Evolutionary conservation across 2,329 filamentous ascomycete genomes (phyloP).

Genomic region (Penicillium capsulatum): DNA sequence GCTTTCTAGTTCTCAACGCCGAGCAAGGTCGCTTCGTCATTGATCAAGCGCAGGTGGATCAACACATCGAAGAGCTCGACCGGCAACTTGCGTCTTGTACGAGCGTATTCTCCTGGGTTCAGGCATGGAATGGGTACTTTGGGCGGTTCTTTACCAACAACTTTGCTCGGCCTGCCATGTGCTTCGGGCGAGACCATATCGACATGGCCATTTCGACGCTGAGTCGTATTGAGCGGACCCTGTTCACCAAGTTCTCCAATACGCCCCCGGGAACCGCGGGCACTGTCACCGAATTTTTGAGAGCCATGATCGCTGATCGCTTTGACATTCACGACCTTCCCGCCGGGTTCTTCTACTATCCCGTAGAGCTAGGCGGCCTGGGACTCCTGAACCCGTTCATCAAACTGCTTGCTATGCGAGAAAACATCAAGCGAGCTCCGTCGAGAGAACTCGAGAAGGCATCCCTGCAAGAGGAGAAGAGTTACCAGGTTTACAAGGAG

Average conservation of each 20-base stretch:
- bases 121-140: conserved; percentile 59
- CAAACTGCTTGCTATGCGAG: conserved; percentile 45
- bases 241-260: conserved; percentile 42
- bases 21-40: conserved; percentile 55
- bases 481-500: conserved; percentile 47
- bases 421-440: conserved; percentile 38
- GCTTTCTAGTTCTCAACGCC: conserved; percentile 55
- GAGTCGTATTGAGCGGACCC: conserved; percentile 48
- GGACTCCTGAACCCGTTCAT: conserved; percentile 51
- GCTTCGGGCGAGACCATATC: conserved; percentile 53
- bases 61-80: conserved; percentile 57
- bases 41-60: conserved; percentile 55
- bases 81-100: conserved; percentile 54
- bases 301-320: conserved; percentile 48
- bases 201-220: conserved; percentile 53
- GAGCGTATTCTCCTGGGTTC: conserved; percentile 56
- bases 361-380: conserved; percentile 49
- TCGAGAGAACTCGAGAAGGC: conserved; percentile 31
- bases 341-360: conserved; percentile 53
- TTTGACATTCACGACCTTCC: conserved; percentile 50
- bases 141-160: conserved; percentile 56
- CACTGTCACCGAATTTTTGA: conserved; percentile 55
- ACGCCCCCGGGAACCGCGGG: conserved; percentile 7
- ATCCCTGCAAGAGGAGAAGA: conserved; percentile 48
- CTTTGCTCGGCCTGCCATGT: conserved; percentile 54